Evolutionary conservation across 116 monocot species (phyloP), one percentile per base, ranked within the genome.

Genomic region (Trichopus zeylanicus): DNA sequence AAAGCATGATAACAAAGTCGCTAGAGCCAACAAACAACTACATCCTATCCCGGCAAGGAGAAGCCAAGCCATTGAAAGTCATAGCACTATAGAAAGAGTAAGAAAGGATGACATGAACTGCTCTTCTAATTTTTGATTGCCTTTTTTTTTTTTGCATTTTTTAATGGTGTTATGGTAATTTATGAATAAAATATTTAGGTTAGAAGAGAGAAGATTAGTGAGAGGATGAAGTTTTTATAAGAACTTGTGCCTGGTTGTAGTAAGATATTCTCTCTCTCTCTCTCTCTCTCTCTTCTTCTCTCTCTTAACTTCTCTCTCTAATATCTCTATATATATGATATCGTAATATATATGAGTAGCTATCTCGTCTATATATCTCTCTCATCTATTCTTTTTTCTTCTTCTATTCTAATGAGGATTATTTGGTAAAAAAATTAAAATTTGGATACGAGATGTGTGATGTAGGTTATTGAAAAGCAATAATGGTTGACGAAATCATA

Each of bases 41-140:
- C 62, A 91, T 91, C 48, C 86, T 80, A 86, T 91, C 66, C 79
- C 86, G 61, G 91, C 91, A 47, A 80, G 86, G 55, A 82, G 86
- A 75, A 86, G 91, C 65, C 86, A 86, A 65, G 91, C 91, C 16
- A 91, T 86, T 7, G 91, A 91, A 46, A 91, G 86, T 75, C 91
- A 91, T 54, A 91, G 91, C 69, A 83, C 86, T 42, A 82, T 82
- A 6, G 88, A 88, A 61, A 77, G 88, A 67, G 88, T 91, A 68
- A 59, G 57, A 7, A n/a, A n/a, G n/a, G n/a, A n/a, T n/a, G 38
- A 26, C 11, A 24, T 25, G 10, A 23, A 23, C n/a, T n/a, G n/a
- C 8, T 18, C 59, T 33, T 59, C n/a, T 33, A 5, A 2, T 51
- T 16, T 8, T 53, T 47, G 23, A 20, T 42, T 47, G 15, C 32